These are phyloP conservation scores for Coemansia sp. DNA, from an alignment of 192 early-diverging fungal species.

Conservation along the genomic window DNA sequence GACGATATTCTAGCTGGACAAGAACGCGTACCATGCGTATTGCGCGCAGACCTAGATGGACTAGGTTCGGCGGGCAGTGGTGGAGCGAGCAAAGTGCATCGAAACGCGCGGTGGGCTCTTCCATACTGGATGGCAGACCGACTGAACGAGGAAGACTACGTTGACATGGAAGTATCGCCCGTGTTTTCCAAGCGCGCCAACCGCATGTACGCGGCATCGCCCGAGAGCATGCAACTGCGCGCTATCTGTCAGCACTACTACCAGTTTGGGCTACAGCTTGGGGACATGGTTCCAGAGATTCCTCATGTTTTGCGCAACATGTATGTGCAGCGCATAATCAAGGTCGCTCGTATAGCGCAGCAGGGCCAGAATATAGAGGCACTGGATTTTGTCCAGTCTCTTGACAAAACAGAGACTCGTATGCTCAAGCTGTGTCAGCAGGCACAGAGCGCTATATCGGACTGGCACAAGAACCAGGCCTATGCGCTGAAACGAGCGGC, in stretches of 20 bases:
- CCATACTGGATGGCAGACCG: slow-evolving; percentile 60
- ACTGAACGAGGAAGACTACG: slow-evolving; percentile 54
- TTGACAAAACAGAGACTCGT: slow-evolving; percentile 40
- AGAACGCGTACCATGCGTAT: slow-evolving; percentile 54
- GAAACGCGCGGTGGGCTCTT: slow-evolving; percentile 53
- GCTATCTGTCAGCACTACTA: slow-evolving; percentile 52
- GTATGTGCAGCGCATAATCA: slow-evolving; percentile 50
- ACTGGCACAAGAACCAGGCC: slow-evolving; percentile 47
- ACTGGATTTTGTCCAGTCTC: slow-evolving; percentile 52
- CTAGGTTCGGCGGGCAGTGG: slow-evolving; percentile 51
- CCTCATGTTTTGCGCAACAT: slow-evolving; percentile 49
- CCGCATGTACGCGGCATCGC: slow-evolving; percentile 58
- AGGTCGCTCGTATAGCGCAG: slow-evolving; percentile 50
- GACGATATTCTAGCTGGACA: slow-evolving; percentile 56
- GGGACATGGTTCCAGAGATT: slow-evolving; percentile 53
- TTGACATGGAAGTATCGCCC: slow-evolving; percentile 52
- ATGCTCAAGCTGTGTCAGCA: slow-evolving; percentile 49
- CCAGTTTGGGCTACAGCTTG: slow-evolving; percentile 55
- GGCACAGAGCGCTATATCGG: slow-evolving; percentile 34
- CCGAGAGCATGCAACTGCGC: slow-evolving; percentile 52
- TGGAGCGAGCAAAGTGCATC: slow-evolving; percentile 50
- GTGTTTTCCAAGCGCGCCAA: slow-evolving; percentile 53
- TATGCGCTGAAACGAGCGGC: slow-evolving; percentile 38
- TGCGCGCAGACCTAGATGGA: slow-evolving; percentile 54
- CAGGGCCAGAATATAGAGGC: slow-evolving; percentile 49